Conservation (phyloP, 2,329 filamentous ascomycete species). For the Pseudovirgaria hyperparasitica region DNA sequence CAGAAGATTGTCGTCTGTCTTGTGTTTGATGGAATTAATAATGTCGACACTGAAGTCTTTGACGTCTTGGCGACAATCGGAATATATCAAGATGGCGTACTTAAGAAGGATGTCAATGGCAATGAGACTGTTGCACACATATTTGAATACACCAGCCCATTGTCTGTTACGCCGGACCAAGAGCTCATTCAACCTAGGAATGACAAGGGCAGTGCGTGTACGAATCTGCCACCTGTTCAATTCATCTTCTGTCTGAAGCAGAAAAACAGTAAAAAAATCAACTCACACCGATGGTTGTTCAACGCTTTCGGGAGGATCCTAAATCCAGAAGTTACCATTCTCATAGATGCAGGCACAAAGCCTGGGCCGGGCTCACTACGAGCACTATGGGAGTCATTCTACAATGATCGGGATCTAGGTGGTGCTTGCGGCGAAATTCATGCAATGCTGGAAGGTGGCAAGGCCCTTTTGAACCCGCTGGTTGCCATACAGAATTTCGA, state of each 20-base stretch:
- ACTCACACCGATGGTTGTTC: constrained; percentile 93
- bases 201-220: constrained; percentile 54
- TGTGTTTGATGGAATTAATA: constrained; percentile 91
- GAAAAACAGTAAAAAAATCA: constrained; percentile 98
- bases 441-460: constrained; percentile 79
- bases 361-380: constrained; percentile 77
- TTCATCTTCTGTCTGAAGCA: constrained; percentile 97
- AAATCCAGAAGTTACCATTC: constrained; percentile 85
- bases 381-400: constrained; percentile 88
- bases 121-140: constrained; percentile 89
- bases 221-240: constrained; percentile 67
- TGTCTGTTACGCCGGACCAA: constrained; percentile 84
- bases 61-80: constrained; percentile 84
- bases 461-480: constrained; percentile 78
- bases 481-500: constrained; percentile 94
- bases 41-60: constrained; percentile 82
- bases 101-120: constrained; percentile 92
- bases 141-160: constrained; percentile 94
- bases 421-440: constrained; percentile 96
- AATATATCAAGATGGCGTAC: constrained; percentile 87
- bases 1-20: constrained; percentile 94
- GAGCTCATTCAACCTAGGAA: constrained; percentile 82
- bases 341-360: constrained; percentile 90
- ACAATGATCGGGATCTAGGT: constrained; percentile 94
- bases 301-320: constrained; percentile 88